phyloP scores from a whole-genome alignment of 495 filamentous ascomycete species.

The Penicillium canescens region DNA sequence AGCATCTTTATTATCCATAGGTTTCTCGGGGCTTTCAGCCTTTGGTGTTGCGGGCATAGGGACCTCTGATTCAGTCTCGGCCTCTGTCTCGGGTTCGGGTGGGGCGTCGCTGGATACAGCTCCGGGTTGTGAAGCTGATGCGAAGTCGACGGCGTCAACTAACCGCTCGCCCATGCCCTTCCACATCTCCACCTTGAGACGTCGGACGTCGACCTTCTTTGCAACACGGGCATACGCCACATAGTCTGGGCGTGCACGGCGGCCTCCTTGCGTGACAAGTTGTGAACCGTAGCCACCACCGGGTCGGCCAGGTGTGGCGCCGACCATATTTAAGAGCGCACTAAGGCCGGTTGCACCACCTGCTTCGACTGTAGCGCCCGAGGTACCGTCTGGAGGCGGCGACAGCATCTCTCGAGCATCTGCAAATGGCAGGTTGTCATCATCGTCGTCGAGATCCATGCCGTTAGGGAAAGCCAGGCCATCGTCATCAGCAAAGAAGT shows the following conservation, averaged over 20 bases:
- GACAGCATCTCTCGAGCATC: slow-evolving; percentile 91
- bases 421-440: slow-evolving; percentile 83
- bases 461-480: slow-evolving; percentile 75
- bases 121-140: slow-evolving; percentile 29
- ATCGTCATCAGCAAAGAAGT: slow-evolving; percentile 98
- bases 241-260: slow-evolving; percentile 86
- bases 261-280: slow-evolving; percentile 80
- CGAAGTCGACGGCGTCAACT: slow-evolving; percentile 37
- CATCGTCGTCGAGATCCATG: slow-evolving; percentile 62
- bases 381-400: slow-evolving; percentile 56
- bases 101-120: slow-evolving; percentile 21
- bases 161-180: slow-evolving; percentile 68
- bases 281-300: slow-evolving; percentile 81
- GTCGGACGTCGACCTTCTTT: slow-evolving; percentile 97
- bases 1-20: slow-evolving; percentile 31
- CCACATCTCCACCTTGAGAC: slow-evolving; percentile 97
- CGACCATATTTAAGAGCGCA: slow-evolving; percentile 44
- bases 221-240: slow-evolving; percentile 94
- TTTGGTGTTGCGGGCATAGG: slow-evolving; percentile 39
- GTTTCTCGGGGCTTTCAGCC: slow-evolving; percentile 18
- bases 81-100: slow-evolving; percentile 28
- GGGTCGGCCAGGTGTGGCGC: slow-evolving; percentile 40
- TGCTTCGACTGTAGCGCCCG: slow-evolving; percentile 36
- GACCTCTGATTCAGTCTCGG: slow-evolving; percentile 28
- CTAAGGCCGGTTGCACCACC: slow-evolving; percentile 39